Evolutionary conservation across 106 monocot species (phyloP).

Genomic region (Triglochin maritima): DNA sequence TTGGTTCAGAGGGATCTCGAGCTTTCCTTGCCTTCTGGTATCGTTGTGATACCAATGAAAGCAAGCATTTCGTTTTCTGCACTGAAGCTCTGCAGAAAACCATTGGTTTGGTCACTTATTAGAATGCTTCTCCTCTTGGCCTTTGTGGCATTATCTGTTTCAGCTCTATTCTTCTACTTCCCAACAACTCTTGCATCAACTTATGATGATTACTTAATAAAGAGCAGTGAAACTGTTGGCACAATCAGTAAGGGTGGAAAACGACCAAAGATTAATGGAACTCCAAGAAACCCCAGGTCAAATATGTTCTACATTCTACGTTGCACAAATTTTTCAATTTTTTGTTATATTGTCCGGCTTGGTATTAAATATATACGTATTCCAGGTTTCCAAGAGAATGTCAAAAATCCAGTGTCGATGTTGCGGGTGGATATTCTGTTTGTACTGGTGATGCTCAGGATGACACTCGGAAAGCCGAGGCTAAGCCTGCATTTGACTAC

Average conservation of each 20-base stretch:
- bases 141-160: slow-evolving; percentile 9
- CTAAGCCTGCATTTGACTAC: slow-evolving; percentile 8
- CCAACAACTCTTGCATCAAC: slow-evolving; percentile 22
- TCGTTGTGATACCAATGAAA: slow-evolving; percentile 64
- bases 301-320: not conserved
- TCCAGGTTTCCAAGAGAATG: slow-evolving; percentile 36
- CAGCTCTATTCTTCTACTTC: slow-evolving; percentile 22
- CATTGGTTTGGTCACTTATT: slow-evolving; percentile 16
- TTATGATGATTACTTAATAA: slow-evolving; percentile 21
- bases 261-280: slow-evolving; percentile 21
- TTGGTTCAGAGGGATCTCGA: slow-evolving; percentile 52
- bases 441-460: slow-evolving; percentile 12
- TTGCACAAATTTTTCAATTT: not conserved
- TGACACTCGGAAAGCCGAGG: slow-evolving; percentile 7
- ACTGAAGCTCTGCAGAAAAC: slow-evolving; percentile 37
- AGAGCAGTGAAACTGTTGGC: slow-evolving; percentile 18
- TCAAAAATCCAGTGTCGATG: slow-evolving; percentile 16
- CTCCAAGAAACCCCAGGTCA: slow-evolving; percentile 40
- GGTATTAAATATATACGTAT: not conserved
- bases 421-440: slow-evolving; percentile 8
- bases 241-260: slow-evolving; percentile 15
- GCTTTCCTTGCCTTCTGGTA: slow-evolving; percentile 40
- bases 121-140: slow-evolving; percentile 21
- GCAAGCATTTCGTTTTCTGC: slow-evolving; percentile 36
- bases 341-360: not conserved